Conservation (phyloP, 2,329 filamentous ascomycete genomes). For the Aspergillus sojae region DNA sequence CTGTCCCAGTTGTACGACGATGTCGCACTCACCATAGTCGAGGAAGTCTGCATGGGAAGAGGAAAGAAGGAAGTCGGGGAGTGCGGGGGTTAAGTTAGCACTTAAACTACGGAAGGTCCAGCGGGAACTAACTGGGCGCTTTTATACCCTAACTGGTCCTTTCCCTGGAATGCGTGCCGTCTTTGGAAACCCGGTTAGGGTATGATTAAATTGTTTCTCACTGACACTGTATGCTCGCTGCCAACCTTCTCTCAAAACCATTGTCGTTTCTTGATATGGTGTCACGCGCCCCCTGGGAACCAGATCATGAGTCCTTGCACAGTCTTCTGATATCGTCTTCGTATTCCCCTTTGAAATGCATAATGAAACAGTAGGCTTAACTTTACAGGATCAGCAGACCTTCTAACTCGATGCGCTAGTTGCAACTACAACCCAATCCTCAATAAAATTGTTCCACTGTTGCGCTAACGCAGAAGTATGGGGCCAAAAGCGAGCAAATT, state of each 20-base stretch:
- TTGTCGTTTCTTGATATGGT: neutral
- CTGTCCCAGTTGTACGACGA: neutral
- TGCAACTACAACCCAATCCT: slow-evolving; percentile 2
- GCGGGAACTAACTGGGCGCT: neutral
- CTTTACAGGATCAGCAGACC: neutral
- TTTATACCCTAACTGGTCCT: neutral
- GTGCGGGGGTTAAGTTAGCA: neutral
- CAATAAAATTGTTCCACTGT: neutral
- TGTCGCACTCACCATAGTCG: neutral
- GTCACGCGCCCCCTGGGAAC: slow-evolving; percentile 9
- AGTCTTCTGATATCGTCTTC: neutral
- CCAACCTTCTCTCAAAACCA: neutral
- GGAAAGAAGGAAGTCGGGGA: slow-evolving; percentile 1
- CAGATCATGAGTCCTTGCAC: neutral
- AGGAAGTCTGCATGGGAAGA: slow-evolving; percentile 5
- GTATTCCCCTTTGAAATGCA: neutral
- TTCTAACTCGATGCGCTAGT: neutral
- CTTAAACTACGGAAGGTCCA: neutral
- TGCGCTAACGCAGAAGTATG: neutral
- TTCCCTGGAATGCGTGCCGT: neutral
- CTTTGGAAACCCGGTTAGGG: neutral
- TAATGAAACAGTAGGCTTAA: neutral
- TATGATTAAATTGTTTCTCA: neutral
- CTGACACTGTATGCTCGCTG: too few species aligned
- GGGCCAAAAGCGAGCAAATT: neutral